Evolutionary conservation across 2,329 filamentous ascomycete species (phyloP).

Genomic region (Pseudodiploospora longispora): DNA sequence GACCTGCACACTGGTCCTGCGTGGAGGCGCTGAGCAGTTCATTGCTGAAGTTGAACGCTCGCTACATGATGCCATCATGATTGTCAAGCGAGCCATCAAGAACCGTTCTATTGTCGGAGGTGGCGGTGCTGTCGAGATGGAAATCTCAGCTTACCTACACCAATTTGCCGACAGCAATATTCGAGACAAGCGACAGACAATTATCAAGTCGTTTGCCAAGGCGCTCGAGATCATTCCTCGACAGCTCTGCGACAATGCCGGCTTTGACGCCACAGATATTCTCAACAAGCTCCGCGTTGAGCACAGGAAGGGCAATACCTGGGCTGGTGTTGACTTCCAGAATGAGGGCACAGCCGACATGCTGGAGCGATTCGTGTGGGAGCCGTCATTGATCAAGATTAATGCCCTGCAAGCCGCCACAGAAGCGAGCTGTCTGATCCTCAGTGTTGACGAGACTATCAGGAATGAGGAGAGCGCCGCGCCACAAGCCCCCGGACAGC

Average conservation of each 20-base stretch:
- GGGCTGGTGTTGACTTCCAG: slow-evolving; percentile 93
- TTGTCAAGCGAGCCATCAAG: slow-evolving; percentile 95
- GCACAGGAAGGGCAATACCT: slow-evolving; percentile 85
- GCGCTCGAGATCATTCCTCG: slow-evolving; percentile 93
- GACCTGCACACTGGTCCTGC: slow-evolving; percentile 91
- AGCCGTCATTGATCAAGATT: slow-evolving; percentile 90
- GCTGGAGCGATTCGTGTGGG: slow-evolving; percentile 94
- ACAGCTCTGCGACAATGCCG: slow-evolving; percentile 96
- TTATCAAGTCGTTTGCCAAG: slow-evolving; percentile 97
- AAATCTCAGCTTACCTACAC: slow-evolving; percentile 88
- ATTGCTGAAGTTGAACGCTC: slow-evolving; percentile 97
- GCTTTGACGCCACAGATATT: slow-evolving; percentile 96
- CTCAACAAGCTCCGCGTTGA: slow-evolving; percentile 93
- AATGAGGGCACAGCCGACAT: slow-evolving; percentile 91
- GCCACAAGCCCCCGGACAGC: slow-evolving; percentile 71
- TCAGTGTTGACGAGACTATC: slow-evolving; percentile 97
- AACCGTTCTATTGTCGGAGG: slow-evolving; percentile 93
- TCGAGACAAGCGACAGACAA: slow-evolving; percentile 88
- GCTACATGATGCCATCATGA: slow-evolving; percentile 98
- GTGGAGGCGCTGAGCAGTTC: slow-evolving; percentile 96
- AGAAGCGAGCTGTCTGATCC: slow-evolving; percentile 89
- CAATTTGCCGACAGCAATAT: slow-evolving; percentile 88
- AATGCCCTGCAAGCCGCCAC: slow-evolving; percentile 95
- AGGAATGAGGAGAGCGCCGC: slow-evolving; percentile 89
- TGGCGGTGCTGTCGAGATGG: slow-evolving; percentile 94